A percentile compares a stretch with the other conserved stretches of the same genome.
These are phyloP conservation scores for Thielaviopsis ethacetica DNA, from an alignment of 2,329 filamentous ascomycete species.

Conservation along the genomic window DNA sequence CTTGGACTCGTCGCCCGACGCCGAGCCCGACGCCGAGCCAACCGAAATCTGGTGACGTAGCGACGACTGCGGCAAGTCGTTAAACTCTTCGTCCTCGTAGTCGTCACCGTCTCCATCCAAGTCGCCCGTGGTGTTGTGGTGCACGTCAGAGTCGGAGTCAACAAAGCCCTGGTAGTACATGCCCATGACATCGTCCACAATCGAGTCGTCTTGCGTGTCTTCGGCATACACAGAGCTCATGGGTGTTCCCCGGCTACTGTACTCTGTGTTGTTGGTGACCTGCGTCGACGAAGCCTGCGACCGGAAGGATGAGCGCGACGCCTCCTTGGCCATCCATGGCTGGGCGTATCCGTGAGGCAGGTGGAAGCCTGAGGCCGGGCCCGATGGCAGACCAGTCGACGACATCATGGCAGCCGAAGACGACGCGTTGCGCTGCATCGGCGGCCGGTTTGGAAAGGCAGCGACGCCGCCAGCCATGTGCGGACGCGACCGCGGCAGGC, in stretches of 20 bases:
- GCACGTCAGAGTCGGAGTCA: conserved; percentile 20
- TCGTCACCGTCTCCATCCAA: conserved; percentile 14
- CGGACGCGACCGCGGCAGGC: conserved; percentile 15
- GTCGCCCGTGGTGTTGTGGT: conserved; percentile 17
- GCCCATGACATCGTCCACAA: conserved; percentile 52
- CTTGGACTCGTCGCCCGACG: background rate
- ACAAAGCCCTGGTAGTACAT: conserved; percentile 50
- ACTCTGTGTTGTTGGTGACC: conserved; percentile 55
- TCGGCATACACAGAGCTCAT: conserved; percentile 41
- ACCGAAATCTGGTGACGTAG: background rate
- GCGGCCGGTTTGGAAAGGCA: background rate
- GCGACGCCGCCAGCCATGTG: background rate
- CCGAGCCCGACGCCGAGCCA: background rate
- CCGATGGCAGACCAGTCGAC: background rate
- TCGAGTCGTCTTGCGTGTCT: conserved; percentile 37
- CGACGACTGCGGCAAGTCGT: background rate
- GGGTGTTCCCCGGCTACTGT: conserved; percentile 68
- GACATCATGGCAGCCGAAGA: background rate
- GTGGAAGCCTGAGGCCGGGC: background rate
- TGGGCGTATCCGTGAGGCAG: conserved; percentile 18
- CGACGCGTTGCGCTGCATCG: background rate
- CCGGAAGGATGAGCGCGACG: conserved; percentile 38
- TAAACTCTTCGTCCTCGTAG: conserved; percentile 11
- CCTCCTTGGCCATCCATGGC: conserved; percentile 34
- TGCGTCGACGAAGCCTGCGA: conserved; percentile 39